Conservation (phyloP, 345 rosid species). For the Dimocarpus longan region DNA sequence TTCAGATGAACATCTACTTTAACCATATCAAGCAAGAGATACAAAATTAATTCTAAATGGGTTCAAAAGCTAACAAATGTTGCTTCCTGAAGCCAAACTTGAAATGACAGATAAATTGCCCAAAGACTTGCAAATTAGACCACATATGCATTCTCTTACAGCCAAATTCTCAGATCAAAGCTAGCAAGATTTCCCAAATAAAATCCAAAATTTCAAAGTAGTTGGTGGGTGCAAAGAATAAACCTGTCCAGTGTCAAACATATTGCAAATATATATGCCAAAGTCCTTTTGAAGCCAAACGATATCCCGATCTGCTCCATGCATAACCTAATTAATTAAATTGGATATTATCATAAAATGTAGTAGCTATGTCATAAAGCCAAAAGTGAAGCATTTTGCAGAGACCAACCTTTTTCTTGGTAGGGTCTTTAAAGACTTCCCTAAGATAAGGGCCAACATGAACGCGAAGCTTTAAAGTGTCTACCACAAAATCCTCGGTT, state of each 20-base stretch:
- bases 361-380: constrained; percentile 19
- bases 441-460: constrained; percentile 86
- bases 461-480: constrained; percentile 81
- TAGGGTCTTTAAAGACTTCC: constrained; percentile 85
- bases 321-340: constrained; percentile 76
- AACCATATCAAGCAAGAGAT: not conserved
- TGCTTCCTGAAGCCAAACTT: not conserved
- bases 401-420: constrained; percentile 77
- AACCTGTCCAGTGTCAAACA: constrained; percentile 99
- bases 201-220: constrained; percentile 19
- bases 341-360: constrained; percentile 31
- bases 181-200: constrained; percentile 2
- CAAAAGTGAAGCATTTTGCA: constrained; percentile 1
- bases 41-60: constrained; percentile 1
- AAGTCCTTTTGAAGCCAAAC: constrained; percentile 97
- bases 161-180: not conserved
- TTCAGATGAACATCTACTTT: constrained; percentile 5
- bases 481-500: constrained; percentile 83
- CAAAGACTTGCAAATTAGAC: not conserved
- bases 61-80: not conserved
- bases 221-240: constrained; percentile 11
- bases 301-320: constrained; percentile 96
- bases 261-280: constrained; percentile 92
- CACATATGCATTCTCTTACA: not conserved
- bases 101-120: not conserved